Percentiles rank a stretch among this genome's conserved stretches.
Conservation (phyloP, 2,329 filamentous ascomycete genomes). For the Aspergillus ibericus region DNA sequence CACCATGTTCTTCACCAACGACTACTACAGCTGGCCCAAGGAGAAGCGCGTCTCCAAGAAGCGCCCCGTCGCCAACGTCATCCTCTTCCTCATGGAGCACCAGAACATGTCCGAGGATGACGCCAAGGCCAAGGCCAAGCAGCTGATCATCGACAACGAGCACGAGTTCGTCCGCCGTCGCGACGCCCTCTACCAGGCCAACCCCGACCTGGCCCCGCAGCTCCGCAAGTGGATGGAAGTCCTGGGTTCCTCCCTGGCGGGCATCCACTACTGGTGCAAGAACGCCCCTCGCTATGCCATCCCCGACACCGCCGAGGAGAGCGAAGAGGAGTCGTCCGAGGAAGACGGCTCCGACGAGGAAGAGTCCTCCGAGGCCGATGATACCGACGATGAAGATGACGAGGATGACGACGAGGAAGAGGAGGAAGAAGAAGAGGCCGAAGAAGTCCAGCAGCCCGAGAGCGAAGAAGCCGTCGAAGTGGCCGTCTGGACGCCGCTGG, state of each 20-base stretch:
- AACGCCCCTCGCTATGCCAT: conserved; percentile 10
- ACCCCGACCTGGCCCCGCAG: conserved; percentile 8
- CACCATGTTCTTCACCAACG: conserved; percentile 17
- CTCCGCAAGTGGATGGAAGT: conserved; percentile 15
- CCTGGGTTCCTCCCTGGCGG: conserved; percentile 10
- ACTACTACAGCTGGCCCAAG: conserved; percentile 18
- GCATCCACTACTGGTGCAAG: conserved; percentile 15
- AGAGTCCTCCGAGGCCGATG: background rate
- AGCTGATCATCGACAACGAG: conserved; percentile 13
- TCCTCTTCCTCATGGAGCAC: conserved; percentile 13
- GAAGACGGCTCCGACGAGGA: conserved; percentile 1
- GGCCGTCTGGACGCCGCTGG: conserved; percentile 5
- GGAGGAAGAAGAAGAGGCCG: background rate
- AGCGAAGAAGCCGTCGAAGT: conserved; percentile 1
- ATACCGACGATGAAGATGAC: conserved; percentile 1
- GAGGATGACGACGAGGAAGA: background rate
- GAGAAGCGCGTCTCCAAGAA: conserved; percentile 11
- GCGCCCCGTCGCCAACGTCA: conserved; percentile 12
- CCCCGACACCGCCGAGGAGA: conserved; percentile 5
- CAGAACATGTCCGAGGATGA: conserved; percentile 13
- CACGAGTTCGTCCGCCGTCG: conserved; percentile 12
- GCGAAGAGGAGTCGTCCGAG: background rate
- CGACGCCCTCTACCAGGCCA: conserved; percentile 9
- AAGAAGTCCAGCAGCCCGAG: background rate
- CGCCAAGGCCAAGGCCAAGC: conserved; percentile 8